phyloP scores from a whole-genome alignment of 2,329 filamentous ascomycete genomes.

The Colletotrichum spaethianum region DNA sequence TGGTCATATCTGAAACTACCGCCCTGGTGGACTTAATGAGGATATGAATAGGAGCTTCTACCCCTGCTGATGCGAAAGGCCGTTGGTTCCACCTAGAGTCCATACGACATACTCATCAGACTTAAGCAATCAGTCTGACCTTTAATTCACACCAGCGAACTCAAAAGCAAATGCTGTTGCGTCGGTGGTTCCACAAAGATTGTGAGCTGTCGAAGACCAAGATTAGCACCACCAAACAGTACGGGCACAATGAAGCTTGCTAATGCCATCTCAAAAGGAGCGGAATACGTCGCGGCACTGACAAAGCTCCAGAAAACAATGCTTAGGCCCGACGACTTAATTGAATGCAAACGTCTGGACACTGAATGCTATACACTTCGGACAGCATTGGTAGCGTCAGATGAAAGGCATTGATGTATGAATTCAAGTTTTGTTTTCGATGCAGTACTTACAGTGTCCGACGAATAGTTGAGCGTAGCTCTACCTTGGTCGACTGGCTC shows the following conservation, averaged over 20 bases:
- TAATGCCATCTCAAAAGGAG: slow-evolving; percentile 72
- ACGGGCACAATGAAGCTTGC: slow-evolving; percentile 55
- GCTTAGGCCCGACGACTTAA: slow-evolving; percentile 49
- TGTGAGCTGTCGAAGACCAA: neutral
- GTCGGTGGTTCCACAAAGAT: neutral
- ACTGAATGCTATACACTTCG: slow-evolving; percentile 77
- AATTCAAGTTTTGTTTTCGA: too few species aligned
- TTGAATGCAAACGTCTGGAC: slow-evolving; percentile 57
- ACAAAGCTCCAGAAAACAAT: slow-evolving; percentile 47
- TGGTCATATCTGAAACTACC: too few species aligned
- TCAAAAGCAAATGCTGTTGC: neutral
- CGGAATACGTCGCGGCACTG: slow-evolving; percentile 65
- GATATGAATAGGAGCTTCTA: too few species aligned
- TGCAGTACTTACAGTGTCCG: too few species aligned
- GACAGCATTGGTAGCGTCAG: slow-evolving; percentile 55
- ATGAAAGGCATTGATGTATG: too few species aligned
- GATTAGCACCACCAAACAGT: slow-evolving; percentile 62
- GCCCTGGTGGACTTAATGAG: too few species aligned
- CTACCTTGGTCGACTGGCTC: neutral
- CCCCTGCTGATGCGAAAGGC: too few species aligned
- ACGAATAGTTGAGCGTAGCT: too few species aligned
- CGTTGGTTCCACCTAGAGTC: too few species aligned
- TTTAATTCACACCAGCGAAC: too few species aligned
- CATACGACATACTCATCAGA: too few species aligned
- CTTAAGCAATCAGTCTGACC: too few species aligned